phyloP scores from a whole-genome alignment of 164 flowering plant genomes.

The Vitis amurensis region DNA sequence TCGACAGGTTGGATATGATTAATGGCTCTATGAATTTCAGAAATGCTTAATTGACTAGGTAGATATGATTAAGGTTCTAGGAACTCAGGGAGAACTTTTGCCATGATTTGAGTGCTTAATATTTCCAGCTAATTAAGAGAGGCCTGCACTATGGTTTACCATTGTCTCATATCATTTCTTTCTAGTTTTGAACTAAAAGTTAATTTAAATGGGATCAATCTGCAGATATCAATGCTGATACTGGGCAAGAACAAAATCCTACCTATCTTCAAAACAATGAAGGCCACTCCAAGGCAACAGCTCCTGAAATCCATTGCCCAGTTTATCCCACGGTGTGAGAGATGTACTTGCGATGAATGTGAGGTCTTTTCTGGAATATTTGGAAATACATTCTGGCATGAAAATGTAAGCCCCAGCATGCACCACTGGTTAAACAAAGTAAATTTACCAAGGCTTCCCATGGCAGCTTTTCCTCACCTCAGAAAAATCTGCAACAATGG shows the following conservation, averaged over 20 bases:
- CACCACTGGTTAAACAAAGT: slow-evolving; percentile 47
- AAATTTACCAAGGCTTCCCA: slow-evolving; percentile 39
- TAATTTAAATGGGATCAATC: neutral
- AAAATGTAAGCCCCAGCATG: slow-evolving; percentile 44
- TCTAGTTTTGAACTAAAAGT: no score
- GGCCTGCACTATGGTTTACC: no score
- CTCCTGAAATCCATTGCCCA: slow-evolving; percentile 42
- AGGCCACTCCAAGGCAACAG: slow-evolving; percentile 30
- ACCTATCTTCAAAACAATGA: slow-evolving; percentile 24
- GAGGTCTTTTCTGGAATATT: slow-evolving; percentile 59
- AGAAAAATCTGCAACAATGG: slow-evolving; percentile 54
- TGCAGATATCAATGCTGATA: slow-evolving; percentile 50
- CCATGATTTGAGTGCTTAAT: no score
- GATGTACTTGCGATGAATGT: slow-evolving; percentile 57
- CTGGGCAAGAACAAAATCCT: slow-evolving; percentile 41
- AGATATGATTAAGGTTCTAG: no score
- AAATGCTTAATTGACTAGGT: no score
- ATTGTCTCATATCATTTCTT: no score
- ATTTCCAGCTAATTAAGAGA: no score
- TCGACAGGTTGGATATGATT: no score
- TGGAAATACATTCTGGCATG: slow-evolving; percentile 62
- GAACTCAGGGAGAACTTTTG: no score
- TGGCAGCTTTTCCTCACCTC: slow-evolving; percentile 60
- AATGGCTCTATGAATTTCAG: no score
- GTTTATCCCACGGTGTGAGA: slow-evolving; percentile 50